Base-by-base conservation (phyloP, 2,329 filamentous ascomycete genomes). In the Zarea fungicola region DNA sequence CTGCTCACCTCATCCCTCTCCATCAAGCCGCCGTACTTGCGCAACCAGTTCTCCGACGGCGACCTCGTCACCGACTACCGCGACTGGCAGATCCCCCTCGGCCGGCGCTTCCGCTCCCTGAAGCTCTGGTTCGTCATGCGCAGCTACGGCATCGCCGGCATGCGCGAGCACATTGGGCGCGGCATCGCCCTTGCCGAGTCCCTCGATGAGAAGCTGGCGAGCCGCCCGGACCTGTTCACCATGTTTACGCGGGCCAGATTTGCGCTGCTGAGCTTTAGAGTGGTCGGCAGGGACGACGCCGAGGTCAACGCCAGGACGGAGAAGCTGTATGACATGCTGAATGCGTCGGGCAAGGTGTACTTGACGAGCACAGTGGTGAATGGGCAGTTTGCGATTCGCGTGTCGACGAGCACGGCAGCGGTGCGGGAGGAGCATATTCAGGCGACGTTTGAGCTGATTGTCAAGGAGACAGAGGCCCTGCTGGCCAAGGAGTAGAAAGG, bases 121-220 rank as follows among this genome's bases (percentile, higher is more conserved):
- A 97, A 97, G 72, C 84, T 96, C 54, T 97, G 92, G 92, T 96
- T 96, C 63, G 90, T 97, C 7, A 72, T 96, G 59, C 77, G 92
- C 37, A 84, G 79, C 36, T 96, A 90, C 62, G 92, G 92, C 41
- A 71, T 95, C 44, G 74, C 76, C 25, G 92, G 91, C 0, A 68
- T 97, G 60, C 83, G 83, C 57, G 76, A 70, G 5, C 87, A 95
- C 59, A 82, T 96, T 54, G 74, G 81, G 28, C 79, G 80, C 35
- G 84, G 86, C 22, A 71, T 96, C 49, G 64, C 65, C 3, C 69
- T 89, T 1, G 88, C 87, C n/a, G 79, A 90, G 54, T 66, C 73
- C 9, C 93, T 96, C 54, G 78, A 81, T 3, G 69, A 62, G 1
- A 71, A 87, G 35, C 61, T 95, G 2, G 65, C 68, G 9, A 67